Conservation (phyloP, 169 alveolate genomes). For the Toxoplasma gondii region DNA sequence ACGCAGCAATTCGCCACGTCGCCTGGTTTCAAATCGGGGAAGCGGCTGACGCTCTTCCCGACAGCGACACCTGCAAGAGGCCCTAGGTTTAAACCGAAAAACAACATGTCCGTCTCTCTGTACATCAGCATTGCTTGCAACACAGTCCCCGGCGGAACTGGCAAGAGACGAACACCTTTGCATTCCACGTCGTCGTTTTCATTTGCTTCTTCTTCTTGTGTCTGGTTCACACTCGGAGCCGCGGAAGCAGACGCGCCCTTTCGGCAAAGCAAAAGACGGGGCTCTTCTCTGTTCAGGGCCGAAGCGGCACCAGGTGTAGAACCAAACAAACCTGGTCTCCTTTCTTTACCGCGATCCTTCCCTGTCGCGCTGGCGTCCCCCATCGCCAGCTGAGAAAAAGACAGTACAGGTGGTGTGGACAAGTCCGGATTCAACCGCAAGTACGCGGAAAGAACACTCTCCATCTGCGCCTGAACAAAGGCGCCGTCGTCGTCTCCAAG, state of each 20-base stretch:
- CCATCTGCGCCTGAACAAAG: neutral
- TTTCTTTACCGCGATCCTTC: neutral
- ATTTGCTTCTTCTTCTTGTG: neutral
- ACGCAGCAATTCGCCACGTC: slow-evolving; percentile 1
- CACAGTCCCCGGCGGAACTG: neutral
- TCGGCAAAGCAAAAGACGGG: neutral
- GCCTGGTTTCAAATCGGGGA: slow-evolving; percentile 11
- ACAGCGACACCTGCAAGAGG: neutral
- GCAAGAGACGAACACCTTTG: neutral
- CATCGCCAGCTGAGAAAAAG: neutral
- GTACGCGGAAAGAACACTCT: neutral
- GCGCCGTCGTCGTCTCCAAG: neutral
- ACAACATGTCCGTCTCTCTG: neutral
- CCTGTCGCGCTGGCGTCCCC: neutral
- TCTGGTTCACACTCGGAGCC: neutral
- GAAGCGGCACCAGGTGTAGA: too few relatives aligned
- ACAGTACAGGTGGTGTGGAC: neutral
- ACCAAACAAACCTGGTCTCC: too few relatives aligned
- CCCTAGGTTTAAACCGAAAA: neutral
- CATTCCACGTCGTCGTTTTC: neutral
- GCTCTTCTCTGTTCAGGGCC: too few relatives aligned
- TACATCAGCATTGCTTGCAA: neutral
- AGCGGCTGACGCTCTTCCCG: neutral
- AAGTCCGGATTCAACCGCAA: neutral
- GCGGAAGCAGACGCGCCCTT: neutral